Evolutionary conservation across 495 filamentous ascomycete genomes (phyloP), one percentile per base, ranked within the genome.

Genomic region (Trichoderma reesei): DNA sequence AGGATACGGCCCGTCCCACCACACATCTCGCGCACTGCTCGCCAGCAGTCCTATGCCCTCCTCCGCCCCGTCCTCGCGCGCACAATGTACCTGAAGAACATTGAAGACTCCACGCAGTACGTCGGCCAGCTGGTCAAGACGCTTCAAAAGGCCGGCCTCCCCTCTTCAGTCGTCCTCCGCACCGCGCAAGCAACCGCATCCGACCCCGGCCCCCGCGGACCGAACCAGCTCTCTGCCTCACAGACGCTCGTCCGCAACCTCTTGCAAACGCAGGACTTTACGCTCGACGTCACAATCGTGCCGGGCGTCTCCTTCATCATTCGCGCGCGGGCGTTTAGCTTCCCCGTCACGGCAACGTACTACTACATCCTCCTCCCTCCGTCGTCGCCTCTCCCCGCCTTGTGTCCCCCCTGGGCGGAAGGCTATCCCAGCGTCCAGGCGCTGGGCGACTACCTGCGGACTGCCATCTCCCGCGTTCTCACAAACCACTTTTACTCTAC

Each of bases 1-100:
- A 81, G 90, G 44, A 86, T 83, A 7, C 83, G 85, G 65, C 72
- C 79, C 0, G 86, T 88, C 20, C 80, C 80, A 0, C 84, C 87
- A 0, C 71, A 88, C n/a, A 79, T 78, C 3, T 76, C 74, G 59
- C 72, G 72, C 63, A 64, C 61, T 14, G 26, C 65, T 5, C 63
- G 61, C 51, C 70, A 70, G 20, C 65, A 68, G 14, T 62, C 68
- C 16, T 72, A 72, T 63, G 62, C 63, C 14, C 72, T 76, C 11
- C 64, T 76, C 10, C 68, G 70, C 6, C 69, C 71, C 11, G 44
- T 76, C 6, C 66, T 76, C 44, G 67, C 68, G 3, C 67, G 67
- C 26, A 59, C 67, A 13, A 61, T 67, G 10, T 71, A 73, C 48
- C 69, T 70, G 38, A 60, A 61, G 6, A 64, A 68, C 33, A 64